phyloP scores from a whole-genome alignment of 164 flowering plant genomes.

The Echeveria elegans region DNA sequence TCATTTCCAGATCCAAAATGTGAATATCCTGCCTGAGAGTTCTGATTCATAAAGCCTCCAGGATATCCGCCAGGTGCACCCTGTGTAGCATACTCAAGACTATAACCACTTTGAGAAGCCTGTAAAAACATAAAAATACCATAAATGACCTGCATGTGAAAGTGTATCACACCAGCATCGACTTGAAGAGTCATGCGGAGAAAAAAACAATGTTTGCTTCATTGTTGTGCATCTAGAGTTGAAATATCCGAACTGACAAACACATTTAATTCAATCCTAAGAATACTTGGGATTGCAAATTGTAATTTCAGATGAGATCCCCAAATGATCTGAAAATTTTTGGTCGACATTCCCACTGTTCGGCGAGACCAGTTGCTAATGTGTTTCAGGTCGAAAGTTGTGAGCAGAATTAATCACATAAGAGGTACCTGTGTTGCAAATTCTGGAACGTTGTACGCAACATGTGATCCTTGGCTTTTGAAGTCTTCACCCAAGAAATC shows the following conservation, averaged over 20 bases:
- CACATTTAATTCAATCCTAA: no score
- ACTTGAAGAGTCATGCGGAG: not conserved
- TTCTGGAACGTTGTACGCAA: slow-evolving; percentile 83
- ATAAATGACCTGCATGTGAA: not conserved
- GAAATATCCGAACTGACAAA: no score
- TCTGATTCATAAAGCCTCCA: slow-evolving; percentile 81
- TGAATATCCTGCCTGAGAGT: slow-evolving; percentile 85
- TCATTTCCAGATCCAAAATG: slow-evolving; percentile 89
- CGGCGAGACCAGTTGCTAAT: no score
- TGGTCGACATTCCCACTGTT: not conserved
- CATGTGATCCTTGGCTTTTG: slow-evolving; percentile 99
- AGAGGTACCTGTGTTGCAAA: slow-evolving; percentile 78
- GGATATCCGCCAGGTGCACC: slow-evolving; percentile 83
- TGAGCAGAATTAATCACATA: no score
- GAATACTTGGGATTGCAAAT: not conserved
- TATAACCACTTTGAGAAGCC: slow-evolving; percentile 93
- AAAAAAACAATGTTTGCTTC: no score
- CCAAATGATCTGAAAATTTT: not conserved
- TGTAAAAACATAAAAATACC: slow-evolving; percentile 13
- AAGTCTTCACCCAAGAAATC: slow-evolving; percentile 94
- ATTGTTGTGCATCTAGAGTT: no score
- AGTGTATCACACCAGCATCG: not conserved
- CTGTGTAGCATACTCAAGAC: slow-evolving; percentile 83
- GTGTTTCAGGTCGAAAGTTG: not conserved
- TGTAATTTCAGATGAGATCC: not conserved